Evolutionary conservation across 2,329 filamentous ascomycete species (phyloP).

Genomic region (Penicillium griseofulvum): DNA sequence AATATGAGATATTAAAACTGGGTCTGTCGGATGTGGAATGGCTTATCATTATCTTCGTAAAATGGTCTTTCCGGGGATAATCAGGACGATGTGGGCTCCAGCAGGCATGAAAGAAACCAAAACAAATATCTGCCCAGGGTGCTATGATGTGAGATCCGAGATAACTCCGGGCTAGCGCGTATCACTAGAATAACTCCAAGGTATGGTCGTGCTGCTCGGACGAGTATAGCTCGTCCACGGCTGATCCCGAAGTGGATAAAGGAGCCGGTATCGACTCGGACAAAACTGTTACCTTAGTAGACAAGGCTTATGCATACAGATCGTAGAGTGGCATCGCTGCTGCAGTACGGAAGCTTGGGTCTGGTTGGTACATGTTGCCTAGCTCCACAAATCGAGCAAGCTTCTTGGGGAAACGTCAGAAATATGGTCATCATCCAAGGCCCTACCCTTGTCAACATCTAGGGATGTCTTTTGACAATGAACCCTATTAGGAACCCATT

Average conservation of each 20-base stretch:
- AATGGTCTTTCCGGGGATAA: background rate
- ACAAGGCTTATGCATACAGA: no score
- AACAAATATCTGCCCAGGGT: background rate
- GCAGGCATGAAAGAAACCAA: background rate
- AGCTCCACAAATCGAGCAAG: background rate
- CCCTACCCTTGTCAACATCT: background rate
- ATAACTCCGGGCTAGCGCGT: background rate
- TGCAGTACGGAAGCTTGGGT: background rate
- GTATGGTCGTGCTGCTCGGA: background rate
- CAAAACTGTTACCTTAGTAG: no score
- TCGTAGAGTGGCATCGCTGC: background rate
- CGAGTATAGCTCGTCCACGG: background rate
- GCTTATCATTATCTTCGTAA: background rate
- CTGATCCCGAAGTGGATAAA: background rate
- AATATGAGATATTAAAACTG: background rate
- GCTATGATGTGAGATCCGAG: background rate
- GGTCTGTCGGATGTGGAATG: background rate
- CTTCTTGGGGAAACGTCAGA: background rate
- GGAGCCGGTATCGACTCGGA: background rate
- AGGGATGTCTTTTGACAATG: background rate
- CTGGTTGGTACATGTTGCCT: background rate
- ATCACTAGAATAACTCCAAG: background rate
- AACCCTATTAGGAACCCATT: background rate
- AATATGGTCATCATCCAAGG: no score
- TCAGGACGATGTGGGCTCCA: background rate